Percentiles rank a stretch among this genome's conserved stretches.
These are phyloP conservation scores for Chaetomiaceae sp. DNA, from an alignment of 2,329 filamentous ascomycete species.

Conservation along the genomic window DNA sequence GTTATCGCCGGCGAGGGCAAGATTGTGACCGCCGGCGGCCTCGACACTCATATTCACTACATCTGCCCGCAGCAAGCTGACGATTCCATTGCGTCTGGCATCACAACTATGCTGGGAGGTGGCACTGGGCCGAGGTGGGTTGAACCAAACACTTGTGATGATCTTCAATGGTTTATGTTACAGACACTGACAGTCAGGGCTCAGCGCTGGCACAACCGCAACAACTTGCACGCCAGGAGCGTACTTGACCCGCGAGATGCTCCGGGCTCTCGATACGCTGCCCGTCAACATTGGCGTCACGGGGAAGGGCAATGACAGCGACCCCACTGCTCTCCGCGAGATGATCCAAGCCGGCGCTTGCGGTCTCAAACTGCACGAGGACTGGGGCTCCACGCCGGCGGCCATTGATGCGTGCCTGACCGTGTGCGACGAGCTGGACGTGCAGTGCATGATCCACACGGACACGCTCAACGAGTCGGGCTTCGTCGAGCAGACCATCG, in stretches of 20 bases:
- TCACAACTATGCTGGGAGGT: slow-evolving; percentile 86
- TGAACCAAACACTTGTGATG: neutral
- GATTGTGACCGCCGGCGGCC: slow-evolving; percentile 84
- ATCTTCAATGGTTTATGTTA: neutral
- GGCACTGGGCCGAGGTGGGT: slow-evolving; percentile 79
- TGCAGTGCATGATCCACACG: slow-evolving; percentile 91
- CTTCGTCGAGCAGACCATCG: slow-evolving; percentile 89
- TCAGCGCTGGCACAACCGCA: slow-evolving; percentile 76
- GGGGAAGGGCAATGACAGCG: slow-evolving; percentile 86
- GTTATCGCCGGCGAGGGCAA: slow-evolving; percentile 85
- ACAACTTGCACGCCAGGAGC: slow-evolving; percentile 90
- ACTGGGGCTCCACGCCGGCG: slow-evolving; percentile 88
- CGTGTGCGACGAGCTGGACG: slow-evolving; percentile 84
- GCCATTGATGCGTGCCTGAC: slow-evolving; percentile 82
- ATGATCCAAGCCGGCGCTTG: slow-evolving; percentile 79
- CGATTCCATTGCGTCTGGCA: slow-evolving; percentile 75
- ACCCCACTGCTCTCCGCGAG: slow-evolving; percentile 63
- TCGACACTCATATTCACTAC: slow-evolving; percentile 88
- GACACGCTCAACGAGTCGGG: slow-evolving; percentile 95
- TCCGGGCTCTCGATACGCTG: slow-evolving; percentile 74
- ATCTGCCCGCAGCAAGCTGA: slow-evolving; percentile 90
- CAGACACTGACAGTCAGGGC: slow-evolving; percentile 1
- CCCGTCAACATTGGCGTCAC: slow-evolving; percentile 89
- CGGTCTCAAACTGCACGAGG: slow-evolving; percentile 90
- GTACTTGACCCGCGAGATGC: slow-evolving; percentile 79